Evolutionary conservation across 2,329 filamentous ascomycete species (phyloP).

Genomic region (Talaromyces sp.): DNA sequence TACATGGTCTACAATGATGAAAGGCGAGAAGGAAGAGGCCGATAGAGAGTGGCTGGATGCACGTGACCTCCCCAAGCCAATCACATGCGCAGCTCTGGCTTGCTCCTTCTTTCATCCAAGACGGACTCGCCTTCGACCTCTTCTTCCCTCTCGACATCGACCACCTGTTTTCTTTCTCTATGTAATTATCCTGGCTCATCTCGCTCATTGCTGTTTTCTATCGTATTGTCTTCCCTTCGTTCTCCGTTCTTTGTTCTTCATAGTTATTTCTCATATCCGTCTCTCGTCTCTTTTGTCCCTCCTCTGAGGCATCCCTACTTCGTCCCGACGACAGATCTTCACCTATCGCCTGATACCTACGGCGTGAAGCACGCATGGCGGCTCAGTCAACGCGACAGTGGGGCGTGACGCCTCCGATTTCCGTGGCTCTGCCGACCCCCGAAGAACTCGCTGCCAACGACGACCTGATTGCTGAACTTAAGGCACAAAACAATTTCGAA

Average conservation of each 20-base stretch:
- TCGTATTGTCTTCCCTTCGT: no score
- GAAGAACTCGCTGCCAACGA: conserved; percentile 73
- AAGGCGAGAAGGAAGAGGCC: not conserved
- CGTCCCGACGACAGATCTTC: not conserved
- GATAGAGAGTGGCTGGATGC: not conserved
- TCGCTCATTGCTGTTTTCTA: not conserved
- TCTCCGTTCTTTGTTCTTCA: not conserved
- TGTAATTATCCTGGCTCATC: conserved; percentile 2
- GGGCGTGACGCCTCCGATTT: conserved; percentile 84
- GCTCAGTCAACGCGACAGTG: conserved; percentile 44
- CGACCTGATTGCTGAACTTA: conserved; percentile 76
- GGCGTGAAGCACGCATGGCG: conserved; percentile 14
- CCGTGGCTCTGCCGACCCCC: conserved; percentile 68
- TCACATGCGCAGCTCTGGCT: not conserved
- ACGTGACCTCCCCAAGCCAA: conserved; percentile 1
- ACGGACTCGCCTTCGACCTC: not conserved
- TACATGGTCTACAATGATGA: no score
- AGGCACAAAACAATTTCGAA: conserved; percentile 89
- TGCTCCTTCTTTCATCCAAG: not conserved
- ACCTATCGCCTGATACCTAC: not conserved
- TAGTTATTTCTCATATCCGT: not conserved
- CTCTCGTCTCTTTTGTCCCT: not conserved
- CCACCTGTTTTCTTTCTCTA: conserved; percentile 1
- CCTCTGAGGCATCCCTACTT: not conserved
- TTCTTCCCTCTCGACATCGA: not conserved